A percentile compares a stretch with the other conserved stretches of the same genome.
These are phyloP conservation scores for Alternaria conjuncta DNA, from an alignment of 2,329 filamentous ascomycete genomes.

Conservation along the genomic window DNA sequence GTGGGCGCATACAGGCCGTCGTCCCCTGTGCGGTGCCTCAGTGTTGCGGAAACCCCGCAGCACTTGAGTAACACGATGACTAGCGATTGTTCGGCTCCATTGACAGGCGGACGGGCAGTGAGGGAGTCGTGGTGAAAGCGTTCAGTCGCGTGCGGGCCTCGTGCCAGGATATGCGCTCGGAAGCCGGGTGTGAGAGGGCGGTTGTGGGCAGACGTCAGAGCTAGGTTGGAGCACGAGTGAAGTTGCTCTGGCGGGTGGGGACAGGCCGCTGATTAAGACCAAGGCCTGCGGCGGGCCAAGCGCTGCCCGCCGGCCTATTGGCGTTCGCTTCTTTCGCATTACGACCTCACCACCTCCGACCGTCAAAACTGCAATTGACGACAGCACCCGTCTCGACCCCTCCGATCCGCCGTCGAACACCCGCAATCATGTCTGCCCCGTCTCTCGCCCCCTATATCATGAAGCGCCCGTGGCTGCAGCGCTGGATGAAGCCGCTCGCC, in stretches of 20 bases:
- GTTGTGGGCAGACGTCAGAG: conserved; percentile 22
- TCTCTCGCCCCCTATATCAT: conserved; percentile 77
- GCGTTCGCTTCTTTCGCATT: conserved; percentile 26
- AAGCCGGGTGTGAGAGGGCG: conserved; percentile 1
- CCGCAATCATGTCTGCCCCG: conserved; percentile 69
- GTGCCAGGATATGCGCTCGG: conserved; percentile 1
- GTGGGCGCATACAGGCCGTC: conserved; percentile 45
- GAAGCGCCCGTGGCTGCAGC: conserved; percentile 85
- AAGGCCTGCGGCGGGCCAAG: conserved; percentile 13
- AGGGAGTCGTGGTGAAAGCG: not conserved
- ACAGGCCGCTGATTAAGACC: conserved; percentile 15
- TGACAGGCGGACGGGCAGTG: conserved; percentile 33
- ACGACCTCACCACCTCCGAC: conserved; percentile 24
- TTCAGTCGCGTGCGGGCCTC: not conserved
- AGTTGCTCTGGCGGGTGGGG: conserved; percentile 17
- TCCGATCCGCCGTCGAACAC: conserved; percentile 22
- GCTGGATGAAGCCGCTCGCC: conserved; percentile 79
- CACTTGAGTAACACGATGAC: conserved; percentile 50
- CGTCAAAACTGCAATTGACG: conserved; percentile 35
- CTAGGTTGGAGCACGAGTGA: conserved; percentile 18
- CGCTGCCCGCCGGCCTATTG: conserved; percentile 28
- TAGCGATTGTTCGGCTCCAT: conserved; percentile 53
- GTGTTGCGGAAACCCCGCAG: conserved; percentile 53
- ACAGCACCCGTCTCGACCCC: conserved; percentile 31
- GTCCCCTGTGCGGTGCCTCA: conserved; percentile 48